Base-by-base conservation (phyloP, 2,329 filamentous ascomycete species). In the Aureobasidium sp. region DNA sequence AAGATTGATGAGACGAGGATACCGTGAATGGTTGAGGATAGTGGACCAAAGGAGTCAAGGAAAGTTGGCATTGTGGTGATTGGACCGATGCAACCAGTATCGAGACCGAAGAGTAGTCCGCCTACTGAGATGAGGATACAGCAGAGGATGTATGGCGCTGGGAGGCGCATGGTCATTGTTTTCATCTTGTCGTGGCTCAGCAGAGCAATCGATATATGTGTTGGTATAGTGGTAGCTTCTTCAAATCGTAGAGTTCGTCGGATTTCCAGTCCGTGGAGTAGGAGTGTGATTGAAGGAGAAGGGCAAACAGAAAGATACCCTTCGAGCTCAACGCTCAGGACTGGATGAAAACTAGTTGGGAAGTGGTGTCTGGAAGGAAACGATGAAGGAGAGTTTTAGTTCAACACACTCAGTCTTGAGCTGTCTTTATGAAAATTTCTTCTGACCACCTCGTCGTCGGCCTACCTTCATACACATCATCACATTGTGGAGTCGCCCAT, bases 1-100 rank as follows among this genome's bases (percentile, higher is more conserved):
- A 84, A 70, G 54, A 85, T 81, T 5, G 77, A 76, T 0, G 82
- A 84, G 3, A 85, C 81, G 1, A 81, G 77, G 21, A 84, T 73
- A 0, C 83, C 82, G 54, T 81, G 78, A 10, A 83, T 69, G 0
- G 76, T 77, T 2, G 81, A 73, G 0, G 79, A 79, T 37, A 81
- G 71, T 6, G 67, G 66, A 0, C 80, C 81, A 30, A 83, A 80
- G 8, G 75, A 73, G 3, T 70, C 62, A n/a, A 72, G 73, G 66
- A 83, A 85, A 29, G 74, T 71, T 0, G 73, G 65, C 82, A 84
- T 85, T 15, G 78, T 75, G 0, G 82, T 83, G 0, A 83, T 76
- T 3, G 81, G 79, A 1, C 82, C 81, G 61, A 83, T 83, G 21
- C 77, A 80, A 3, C 81, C 80, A 0, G 80, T 79, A 60, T 78